Evolutionary conservation across 2,329 filamentous ascomycete genomes (phyloP).

Genomic region (Magnaporthiopsis rhizophila): DNA sequence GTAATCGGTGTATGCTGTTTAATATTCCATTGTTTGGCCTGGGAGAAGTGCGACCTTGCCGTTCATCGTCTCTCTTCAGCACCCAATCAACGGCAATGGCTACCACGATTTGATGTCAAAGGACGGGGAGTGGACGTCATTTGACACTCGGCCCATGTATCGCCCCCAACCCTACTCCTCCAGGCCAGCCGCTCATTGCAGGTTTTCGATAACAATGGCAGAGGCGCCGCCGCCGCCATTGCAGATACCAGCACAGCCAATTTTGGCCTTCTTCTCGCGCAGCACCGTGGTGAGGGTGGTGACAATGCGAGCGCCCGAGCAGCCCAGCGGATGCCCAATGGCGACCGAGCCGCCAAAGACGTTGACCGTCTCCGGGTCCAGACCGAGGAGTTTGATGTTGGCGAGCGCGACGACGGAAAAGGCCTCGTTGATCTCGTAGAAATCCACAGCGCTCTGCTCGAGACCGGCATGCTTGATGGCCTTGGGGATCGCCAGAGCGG

Average conservation of each 20-base stretch:
- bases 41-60: too few relatives aligned
- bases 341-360: conserved; percentile 92
- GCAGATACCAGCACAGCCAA: conserved; percentile 92
- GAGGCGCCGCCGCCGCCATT: conserved; percentile 96
- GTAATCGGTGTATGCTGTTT: too few relatives aligned
- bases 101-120: too few relatives aligned
- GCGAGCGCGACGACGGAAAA: conserved; percentile 95
- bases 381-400: conserved; percentile 83
- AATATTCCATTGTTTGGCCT: too few relatives aligned
- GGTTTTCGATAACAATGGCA: conserved; percentile 79
- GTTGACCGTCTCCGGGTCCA: conserved; percentile 84
- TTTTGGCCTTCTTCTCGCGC: conserved; percentile 84
- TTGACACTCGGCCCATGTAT: conserved; percentile 1
- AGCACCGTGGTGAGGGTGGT: conserved; percentile 84
- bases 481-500: conserved; percentile 91
- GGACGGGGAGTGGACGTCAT: background rate
- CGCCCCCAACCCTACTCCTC: background rate
- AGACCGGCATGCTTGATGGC: conserved; percentile 91
- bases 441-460: conserved; percentile 70
- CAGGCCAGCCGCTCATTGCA: conserved; percentile 36
- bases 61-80: too few relatives aligned
- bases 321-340: conserved; percentile 89
- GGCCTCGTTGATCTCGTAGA: conserved; percentile 98
- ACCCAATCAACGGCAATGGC: too few relatives aligned
- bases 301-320: conserved; percentile 87